phyloP scores from a whole-genome alignment of 176 grass and related monocot genomes.

The Ensete glaucum region DNA sequence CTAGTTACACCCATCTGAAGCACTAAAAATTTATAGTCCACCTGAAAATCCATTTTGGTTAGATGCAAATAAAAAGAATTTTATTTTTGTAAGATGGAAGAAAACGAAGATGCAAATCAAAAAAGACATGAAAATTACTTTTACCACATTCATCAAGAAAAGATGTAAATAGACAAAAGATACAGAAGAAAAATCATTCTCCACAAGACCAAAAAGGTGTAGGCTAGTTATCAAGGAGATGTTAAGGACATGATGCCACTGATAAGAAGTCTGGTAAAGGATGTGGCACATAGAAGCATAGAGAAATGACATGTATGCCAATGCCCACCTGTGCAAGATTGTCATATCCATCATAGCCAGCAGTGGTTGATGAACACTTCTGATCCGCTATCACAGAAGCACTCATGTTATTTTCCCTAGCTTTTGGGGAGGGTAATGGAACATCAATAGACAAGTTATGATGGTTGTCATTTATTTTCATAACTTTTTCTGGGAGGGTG shows the following conservation, averaged over 20 bases:
- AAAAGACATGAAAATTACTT: too few species aligned
- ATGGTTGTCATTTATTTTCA: background rate
- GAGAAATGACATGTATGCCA: background rate
- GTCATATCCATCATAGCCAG: background rate
- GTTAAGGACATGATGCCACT: background rate
- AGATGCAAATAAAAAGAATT: too few species aligned
- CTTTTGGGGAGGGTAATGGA: background rate
- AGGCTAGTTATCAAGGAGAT: background rate
- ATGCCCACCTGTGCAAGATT: background rate
- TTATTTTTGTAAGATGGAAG: too few species aligned
- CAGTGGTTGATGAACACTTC: background rate
- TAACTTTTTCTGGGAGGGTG: background rate
- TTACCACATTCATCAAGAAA: too few species aligned
- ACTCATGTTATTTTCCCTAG: background rate
- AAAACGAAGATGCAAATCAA: too few species aligned
- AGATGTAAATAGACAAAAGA: background rate
- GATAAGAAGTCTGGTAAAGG: too few species aligned
- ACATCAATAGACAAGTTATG: background rate
- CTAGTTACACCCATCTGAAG: background rate
- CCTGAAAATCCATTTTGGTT: too few species aligned
- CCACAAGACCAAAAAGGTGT: background rate
- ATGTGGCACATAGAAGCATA: background rate
- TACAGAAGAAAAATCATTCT: background rate
- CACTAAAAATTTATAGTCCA: background rate
- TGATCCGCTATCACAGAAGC: background rate